These are phyloP conservation scores for Sophora flavescens DNA, from an alignment of 306 rosid genomes.

Conservation along the genomic window DNA sequence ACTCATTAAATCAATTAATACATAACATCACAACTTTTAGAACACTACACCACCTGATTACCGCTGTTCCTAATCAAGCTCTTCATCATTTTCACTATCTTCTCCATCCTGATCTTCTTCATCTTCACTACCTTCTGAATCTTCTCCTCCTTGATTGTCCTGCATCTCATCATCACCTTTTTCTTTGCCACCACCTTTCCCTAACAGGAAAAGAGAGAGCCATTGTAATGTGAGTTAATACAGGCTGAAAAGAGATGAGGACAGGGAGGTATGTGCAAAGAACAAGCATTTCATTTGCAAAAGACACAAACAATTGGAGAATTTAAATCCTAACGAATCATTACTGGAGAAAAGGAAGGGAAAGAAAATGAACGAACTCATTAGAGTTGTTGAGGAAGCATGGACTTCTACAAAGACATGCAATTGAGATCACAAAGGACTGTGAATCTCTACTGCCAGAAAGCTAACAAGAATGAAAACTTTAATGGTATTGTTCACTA, in stretches of 20 bases:
- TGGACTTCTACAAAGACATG: conserved; percentile 17
- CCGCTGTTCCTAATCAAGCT: conserved; percentile 36
- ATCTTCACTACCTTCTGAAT: conserved; percentile 45
- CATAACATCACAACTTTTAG: not conserved
- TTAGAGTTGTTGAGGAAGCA: not conserved
- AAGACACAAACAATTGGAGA: not conserved
- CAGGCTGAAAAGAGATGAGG: not conserved
- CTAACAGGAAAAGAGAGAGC: conserved; percentile 43
- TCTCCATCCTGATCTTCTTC: conserved; percentile 49
- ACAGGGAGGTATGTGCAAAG: not conserved
- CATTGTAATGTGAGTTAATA: not conserved
- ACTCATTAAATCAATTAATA: not conserved
- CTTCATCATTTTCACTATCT: conserved; percentile 34
- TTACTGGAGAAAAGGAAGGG: not conserved
- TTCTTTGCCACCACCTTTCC: conserved; percentile 55
- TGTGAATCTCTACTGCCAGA: not conserved
- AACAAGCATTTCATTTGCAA: not conserved
- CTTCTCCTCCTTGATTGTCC: conserved; percentile 42
- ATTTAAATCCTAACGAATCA: not conserved
- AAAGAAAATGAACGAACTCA: not conserved
- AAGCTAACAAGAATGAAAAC: conserved; percentile 4
- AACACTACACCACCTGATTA: not conserved
- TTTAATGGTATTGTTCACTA: not conserved
- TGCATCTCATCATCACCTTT: conserved; percentile 57
- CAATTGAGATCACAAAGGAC: conserved; percentile 4